phyloP scores from a whole-genome alignment of 164 flowering plant species.

The Chloranthus sessilifolius region DNA sequence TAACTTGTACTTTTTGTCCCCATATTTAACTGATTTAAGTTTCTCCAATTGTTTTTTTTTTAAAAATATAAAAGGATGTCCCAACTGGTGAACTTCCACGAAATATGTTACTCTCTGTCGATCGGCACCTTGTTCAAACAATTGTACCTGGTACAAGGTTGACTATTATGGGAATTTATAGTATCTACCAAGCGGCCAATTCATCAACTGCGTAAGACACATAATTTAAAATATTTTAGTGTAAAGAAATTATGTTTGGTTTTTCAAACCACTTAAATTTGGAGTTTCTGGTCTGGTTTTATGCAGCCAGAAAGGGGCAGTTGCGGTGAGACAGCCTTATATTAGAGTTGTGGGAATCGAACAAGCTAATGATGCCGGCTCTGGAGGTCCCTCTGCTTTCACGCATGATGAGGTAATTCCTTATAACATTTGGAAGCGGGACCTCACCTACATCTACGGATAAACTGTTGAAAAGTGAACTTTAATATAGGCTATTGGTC shows the following conservation, averaged over 20 bases:
- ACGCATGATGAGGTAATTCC: constrained; percentile 69
- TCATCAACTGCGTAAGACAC: constrained; percentile 63
- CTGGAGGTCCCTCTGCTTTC: constrained; percentile 72
- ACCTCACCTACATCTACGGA: too few species aligned
- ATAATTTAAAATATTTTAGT: neutral
- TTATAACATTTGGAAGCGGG: neutral
- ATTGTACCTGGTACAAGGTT: constrained; percentile 95
- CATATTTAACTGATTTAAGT: too few species aligned
- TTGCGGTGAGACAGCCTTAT: constrained; percentile 97
- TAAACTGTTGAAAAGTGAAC: too few species aligned
- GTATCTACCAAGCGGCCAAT: constrained; percentile 84
- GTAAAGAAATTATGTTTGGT: neutral
- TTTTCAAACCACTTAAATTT: constrained; percentile 1
- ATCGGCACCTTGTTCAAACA: constrained; percentile 93
- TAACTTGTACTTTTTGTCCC: too few species aligned
- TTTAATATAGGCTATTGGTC: too few species aligned
- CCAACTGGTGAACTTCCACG: constrained; percentile 99
- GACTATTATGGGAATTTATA: constrained; percentile 92
- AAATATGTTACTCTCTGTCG: constrained; percentile 88
- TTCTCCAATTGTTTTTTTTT: too few species aligned
- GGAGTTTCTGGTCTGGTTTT: neutral
- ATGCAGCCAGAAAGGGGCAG: constrained; percentile 92
- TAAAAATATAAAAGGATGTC: constrained; percentile 78
- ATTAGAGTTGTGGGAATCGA: constrained; percentile 95
- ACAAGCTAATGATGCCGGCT: constrained; percentile 65